Base-by-base conservation (phyloP, 2,329 filamentous ascomycete genomes). In the Fusarium coffeatum region DNA sequence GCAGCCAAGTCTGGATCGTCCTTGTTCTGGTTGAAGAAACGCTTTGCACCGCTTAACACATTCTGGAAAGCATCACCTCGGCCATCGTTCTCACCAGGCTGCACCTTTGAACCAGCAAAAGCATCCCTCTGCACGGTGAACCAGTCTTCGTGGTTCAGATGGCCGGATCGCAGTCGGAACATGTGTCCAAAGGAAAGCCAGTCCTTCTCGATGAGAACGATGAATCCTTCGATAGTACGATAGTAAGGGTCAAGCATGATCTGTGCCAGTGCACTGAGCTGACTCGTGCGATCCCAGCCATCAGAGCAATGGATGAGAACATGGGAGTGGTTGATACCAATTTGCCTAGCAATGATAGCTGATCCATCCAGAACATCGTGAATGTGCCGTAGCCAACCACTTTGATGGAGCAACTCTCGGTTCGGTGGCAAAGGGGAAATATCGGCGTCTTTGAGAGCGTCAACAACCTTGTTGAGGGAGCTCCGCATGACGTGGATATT, bases 401-500 rank as follows among this genome's bases (percentile, higher is more conserved):
- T 98, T 77, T 92, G 94, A 13, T 88, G 87, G 28, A 99, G 86
- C 6, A 92, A 83, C 37, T 98, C 93, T 74, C 89, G 88, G 78
- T 92, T 97, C 2, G 94, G 94, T 1, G 93, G 89, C 32, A 98
- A 82, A 2, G 92, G 89, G 1, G 93, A 92, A 28, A 98, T 87
- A 78, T 99, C 96, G 4, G 94, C 93, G 73, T 98, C 95, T 77
- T 97, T 98, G 76, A 99, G 83, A 5, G 93, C 92, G 68, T 97
- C 94, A 55, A 98, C 86, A 22, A 99, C 92, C 72, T 91, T 95
- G 73, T 92, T 90, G 34, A 99, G 84, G 3, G 95, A 98, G 66
- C 92, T 92, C 60, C 96, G 88, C 96, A 99, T 99, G 67, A 98
- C 94, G 77, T 99, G 96, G 64, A 99, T 98, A 78, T 99, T 99